Base-by-base conservation (phyloP, 1,284 basidiomycete species). In the Dichomitus squalens region DNA sequence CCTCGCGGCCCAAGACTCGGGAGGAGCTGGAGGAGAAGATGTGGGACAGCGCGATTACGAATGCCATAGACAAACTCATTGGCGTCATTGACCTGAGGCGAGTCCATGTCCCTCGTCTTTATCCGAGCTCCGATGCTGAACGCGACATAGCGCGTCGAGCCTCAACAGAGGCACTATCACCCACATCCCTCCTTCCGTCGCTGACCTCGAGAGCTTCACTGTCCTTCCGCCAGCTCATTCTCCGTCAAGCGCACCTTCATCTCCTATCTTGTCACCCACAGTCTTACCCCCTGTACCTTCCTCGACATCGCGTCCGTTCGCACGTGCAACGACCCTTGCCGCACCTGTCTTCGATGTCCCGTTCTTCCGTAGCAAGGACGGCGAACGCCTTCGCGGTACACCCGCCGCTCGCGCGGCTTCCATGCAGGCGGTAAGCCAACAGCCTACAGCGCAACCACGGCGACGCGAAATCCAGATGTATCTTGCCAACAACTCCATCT, bases 401-500 rank as follows among this genome's bases (percentile, higher is more conserved):
- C 66, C 61, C 1, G 58, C 63, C 1, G 57, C 53, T 12, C 61
- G 61, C 6, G 56, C 61, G 4, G 61, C 61, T 1, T 63, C 61
- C 6, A 34, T 58, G 5, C 58, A 63, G 4, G 41, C 53, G 1
- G 40, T 60, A 8, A 29, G 23, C 2, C 56, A 56, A 35, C 53
- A 52, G 4, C 46, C 58, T 2, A 46, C 36, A 0, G 20, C 49
- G 0, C 50, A 38, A 11, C 25, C 49, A 2, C 44, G 27, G 11
- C 49, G 51, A 18, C 51, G 50, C 3, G 63, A 64, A 38, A 59
- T 68, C 4, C 56, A 65, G 11, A 44, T 68, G 7, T 64, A 44
- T 40, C 64, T 68, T 2, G 57, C 64, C 27, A 66, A 63, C 54
- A 87, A 89, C 61, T 60, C 56, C 7, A 83, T 88, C 35, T 67